Evolutionary conservation across 305 asterid genomes (phyloP).

Genomic region (Fraxinus dipetala): DNA sequence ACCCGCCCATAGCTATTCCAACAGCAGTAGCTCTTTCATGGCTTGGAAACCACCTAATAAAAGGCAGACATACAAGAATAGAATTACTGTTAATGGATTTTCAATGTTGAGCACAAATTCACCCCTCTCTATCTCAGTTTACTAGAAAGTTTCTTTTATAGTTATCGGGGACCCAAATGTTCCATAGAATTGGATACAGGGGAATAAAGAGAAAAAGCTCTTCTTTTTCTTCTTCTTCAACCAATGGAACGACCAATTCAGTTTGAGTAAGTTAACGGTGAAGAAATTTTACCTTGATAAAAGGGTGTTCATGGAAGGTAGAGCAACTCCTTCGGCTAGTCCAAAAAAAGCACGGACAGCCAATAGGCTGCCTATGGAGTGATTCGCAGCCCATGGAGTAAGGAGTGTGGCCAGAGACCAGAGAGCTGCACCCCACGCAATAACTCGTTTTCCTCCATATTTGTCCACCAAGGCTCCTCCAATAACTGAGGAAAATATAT

Average conservation of each 20-base stretch:
- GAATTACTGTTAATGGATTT: not conserved
- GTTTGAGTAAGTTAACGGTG: not conserved
- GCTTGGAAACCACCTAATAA: slow-evolving; percentile 78
- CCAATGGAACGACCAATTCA: not conserved
- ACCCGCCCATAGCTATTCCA: slow-evolving; percentile 95
- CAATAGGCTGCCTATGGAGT: slow-evolving; percentile 76
- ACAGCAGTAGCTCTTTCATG: slow-evolving; percentile 89
- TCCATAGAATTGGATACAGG: not conserved
- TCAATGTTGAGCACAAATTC: not conserved
- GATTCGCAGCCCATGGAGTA: slow-evolving; percentile 95
- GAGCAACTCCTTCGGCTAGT: slow-evolving; percentile 90
- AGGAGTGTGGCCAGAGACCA: slow-evolving; percentile 93
- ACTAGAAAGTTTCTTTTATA: not conserved
- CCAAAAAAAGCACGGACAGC: slow-evolving; percentile 89
- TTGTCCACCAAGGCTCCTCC: slow-evolving; percentile 95
- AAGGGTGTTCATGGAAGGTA: slow-evolving; percentile 88
- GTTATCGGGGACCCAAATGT: not conserved
- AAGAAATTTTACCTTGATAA: slow-evolving; percentile 54
- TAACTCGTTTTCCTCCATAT: slow-evolving; percentile 77
- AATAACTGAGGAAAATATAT: slow-evolving; percentile 76
- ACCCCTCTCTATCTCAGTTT: not conserved
- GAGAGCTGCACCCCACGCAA: slow-evolving; percentile 88
- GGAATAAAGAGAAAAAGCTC: not conserved
- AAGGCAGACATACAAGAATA: slow-evolving; percentile 3
- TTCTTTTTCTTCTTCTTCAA: not conserved